These are phyloP conservation scores for Kwoniella sp. DNA, from an alignment of 768 basidiomycete species.

Conservation along the genomic window DNA sequence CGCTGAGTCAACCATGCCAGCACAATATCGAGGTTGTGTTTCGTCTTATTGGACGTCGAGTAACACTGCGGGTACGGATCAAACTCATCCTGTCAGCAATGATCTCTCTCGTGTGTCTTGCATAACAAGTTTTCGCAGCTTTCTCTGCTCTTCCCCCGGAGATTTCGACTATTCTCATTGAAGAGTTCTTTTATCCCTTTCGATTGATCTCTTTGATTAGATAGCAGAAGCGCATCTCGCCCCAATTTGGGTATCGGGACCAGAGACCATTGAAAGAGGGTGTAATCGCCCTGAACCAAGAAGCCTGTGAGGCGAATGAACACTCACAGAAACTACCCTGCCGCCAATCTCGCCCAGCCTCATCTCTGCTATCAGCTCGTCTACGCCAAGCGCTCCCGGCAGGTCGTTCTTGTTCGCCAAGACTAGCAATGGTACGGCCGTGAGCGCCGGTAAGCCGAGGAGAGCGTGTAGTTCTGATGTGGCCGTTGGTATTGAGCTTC, in stretches of 20 bases:
- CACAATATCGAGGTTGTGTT: constrained; percentile 90
- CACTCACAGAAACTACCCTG: constrained; percentile 50
- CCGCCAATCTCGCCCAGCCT: constrained; percentile 55
- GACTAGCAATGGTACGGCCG: constrained; percentile 43
- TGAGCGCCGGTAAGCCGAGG: constrained; percentile 42
- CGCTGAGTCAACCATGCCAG: constrained; percentile 81
- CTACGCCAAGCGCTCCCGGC: constrained; percentile 71
- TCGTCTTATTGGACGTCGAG: constrained; percentile 76
- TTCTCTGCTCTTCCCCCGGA: too few species aligned
- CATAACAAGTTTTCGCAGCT: too few species aligned
- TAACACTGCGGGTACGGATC: constrained; percentile 66
- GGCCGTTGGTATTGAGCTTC: constrained; percentile 42
- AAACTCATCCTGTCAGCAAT: too few species aligned
- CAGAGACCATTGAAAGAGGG: constrained; percentile 75
- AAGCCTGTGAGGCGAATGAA: not conserved
- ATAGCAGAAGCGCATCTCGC: too few species aligned
- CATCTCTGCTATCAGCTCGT: constrained; percentile 80
- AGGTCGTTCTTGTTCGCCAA: constrained; percentile 94
- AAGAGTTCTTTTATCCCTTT: too few species aligned
- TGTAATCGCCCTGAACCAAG: too few species aligned
- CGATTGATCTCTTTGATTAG: too few species aligned
- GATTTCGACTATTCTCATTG: too few species aligned
- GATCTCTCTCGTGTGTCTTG: too few species aligned
- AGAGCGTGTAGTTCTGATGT: constrained; percentile 51
- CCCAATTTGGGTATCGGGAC: too few species aligned